Conservation (phyloP, 257 asterid genomes). For the Oldenlandia corymbosa region DNA sequence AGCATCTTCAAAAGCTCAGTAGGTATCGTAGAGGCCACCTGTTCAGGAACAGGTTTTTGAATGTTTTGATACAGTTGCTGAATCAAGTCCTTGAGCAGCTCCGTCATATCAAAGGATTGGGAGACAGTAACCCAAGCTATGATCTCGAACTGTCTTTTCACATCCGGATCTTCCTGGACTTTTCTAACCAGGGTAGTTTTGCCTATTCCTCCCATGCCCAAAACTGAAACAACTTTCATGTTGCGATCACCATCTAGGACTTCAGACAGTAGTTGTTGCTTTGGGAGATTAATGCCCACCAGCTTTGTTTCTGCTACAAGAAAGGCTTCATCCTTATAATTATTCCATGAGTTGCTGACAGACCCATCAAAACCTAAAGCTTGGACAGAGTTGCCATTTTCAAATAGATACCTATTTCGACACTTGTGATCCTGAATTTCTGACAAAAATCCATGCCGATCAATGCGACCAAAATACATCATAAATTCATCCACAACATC, state of each 20-base stretch:
- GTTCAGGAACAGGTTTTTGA: neutral
- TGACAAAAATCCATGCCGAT: neutral
- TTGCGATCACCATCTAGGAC: neutral
- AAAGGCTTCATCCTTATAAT: neutral
- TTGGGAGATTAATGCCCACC: neutral
- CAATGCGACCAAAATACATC: neutral
- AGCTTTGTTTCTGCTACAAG: neutral
- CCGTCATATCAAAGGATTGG: conserved; percentile 1
- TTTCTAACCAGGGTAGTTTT: neutral
- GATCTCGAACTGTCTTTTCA: neutral
- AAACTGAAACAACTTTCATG: neutral
- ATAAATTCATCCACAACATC: neutral
- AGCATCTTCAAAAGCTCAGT: neutral
- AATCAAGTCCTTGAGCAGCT: neutral
- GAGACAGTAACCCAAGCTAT: conserved; percentile 5
- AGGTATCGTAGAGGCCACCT: neutral
- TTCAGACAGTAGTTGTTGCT: neutral
- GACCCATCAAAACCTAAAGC: neutral
- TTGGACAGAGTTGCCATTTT: neutral
- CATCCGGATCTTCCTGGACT: conserved; percentile 1
- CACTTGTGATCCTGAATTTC: neutral
- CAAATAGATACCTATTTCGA: neutral
- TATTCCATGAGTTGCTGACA: neutral
- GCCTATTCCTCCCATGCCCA: neutral
- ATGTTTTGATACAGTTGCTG: neutral